A percentile compares a stretch with the other conserved stretches of the same genome.
These are phyloP conservation scores for Circinella umbellata DNA, from an alignment of 371 early-diverging fungal genomes.

Conservation along the genomic window DNA sequence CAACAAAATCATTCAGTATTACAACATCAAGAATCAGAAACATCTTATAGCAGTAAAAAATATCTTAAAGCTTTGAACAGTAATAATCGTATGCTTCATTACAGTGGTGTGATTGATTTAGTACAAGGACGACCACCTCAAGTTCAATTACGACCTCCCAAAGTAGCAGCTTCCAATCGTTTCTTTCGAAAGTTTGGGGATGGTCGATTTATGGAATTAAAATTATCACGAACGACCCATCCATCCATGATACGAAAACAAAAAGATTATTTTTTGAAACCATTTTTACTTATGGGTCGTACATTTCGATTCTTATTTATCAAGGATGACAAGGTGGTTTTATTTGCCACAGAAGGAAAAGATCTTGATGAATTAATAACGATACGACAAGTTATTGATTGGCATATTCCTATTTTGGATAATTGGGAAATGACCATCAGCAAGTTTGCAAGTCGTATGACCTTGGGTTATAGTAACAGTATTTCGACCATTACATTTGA, in stretches of 20 bases:
- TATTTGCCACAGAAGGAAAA: conserved; percentile 49
- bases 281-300: conserved; percentile 45
- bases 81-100: conserved; percentile 34
- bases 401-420: conserved; percentile 50
- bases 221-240: conserved; percentile 19
- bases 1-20: neutral
- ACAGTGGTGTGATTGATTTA: conserved; percentile 27
- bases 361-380: conserved; percentile 27
- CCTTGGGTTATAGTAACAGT: conserved; percentile 54
- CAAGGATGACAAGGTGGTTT: conserved; percentile 38
- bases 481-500: conserved; percentile 41
- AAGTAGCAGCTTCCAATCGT: conserved; percentile 42
- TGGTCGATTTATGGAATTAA: conserved; percentile 45
- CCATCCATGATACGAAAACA: conserved; percentile 18
- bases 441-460: conserved; percentile 51
- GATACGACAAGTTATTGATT: conserved; percentile 45
- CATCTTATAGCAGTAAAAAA: neutral
- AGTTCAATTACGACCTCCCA: conserved; percentile 32
- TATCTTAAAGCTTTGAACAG: neutral
- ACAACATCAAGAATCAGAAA: neutral
- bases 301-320: conserved; percentile 42
- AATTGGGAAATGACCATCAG: conserved; percentile 46
- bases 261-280: conserved; percentile 29
- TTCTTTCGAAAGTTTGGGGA: conserved; percentile 50
- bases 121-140: conserved; percentile 14